A percentile compares a stretch with the other conserved stretches of the same genome.
These are phyloP conservation scores for Antitrichia curtipendula DNA, from an alignment of 225 moss, liverwort and hornwort genomes.

Conservation along the genomic window DNA sequence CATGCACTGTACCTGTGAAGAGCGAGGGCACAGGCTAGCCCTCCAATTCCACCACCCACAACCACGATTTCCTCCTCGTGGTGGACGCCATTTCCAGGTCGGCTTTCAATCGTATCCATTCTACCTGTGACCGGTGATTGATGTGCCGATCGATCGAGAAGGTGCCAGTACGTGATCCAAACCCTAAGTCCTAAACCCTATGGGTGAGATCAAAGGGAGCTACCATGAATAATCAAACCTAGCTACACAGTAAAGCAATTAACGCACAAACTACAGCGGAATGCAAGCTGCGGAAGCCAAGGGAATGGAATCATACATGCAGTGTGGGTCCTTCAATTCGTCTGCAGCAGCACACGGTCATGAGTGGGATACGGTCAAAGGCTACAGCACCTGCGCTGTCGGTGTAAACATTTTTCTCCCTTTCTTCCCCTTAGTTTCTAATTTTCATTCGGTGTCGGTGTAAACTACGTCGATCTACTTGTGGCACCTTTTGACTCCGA, in stretches of 20 bases:
- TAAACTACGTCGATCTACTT: background rate
- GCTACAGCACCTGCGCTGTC: background rate
- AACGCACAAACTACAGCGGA: background rate
- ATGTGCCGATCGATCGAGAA: background rate
- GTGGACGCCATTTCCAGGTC: background rate
- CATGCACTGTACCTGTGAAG: constrained; percentile 3
- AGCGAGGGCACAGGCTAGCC: constrained; percentile 17
- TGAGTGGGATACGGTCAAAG: background rate
- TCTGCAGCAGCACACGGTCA: background rate
- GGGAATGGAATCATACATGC: background rate
- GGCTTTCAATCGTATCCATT: background rate
- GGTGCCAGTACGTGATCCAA: background rate
- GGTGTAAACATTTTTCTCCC: background rate
- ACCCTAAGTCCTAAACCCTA: background rate
- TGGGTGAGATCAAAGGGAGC: background rate
- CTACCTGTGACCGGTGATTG: background rate
- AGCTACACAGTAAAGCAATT: background rate
- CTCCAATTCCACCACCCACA: constrained; percentile 13
- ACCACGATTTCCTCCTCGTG: constrained; percentile 7
- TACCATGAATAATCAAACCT: background rate
- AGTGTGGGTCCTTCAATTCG: background rate
- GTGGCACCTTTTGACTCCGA: background rate
- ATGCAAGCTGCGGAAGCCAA: background rate
- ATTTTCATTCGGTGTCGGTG: too few species aligned
- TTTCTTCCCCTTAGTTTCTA: background rate